A percentile compares a stretch with the other conserved stretches of the same genome.
phyloP scores from a whole-genome alignment of 2,329 filamentous ascomycete species.

The Sporothrix pallida region DNA sequence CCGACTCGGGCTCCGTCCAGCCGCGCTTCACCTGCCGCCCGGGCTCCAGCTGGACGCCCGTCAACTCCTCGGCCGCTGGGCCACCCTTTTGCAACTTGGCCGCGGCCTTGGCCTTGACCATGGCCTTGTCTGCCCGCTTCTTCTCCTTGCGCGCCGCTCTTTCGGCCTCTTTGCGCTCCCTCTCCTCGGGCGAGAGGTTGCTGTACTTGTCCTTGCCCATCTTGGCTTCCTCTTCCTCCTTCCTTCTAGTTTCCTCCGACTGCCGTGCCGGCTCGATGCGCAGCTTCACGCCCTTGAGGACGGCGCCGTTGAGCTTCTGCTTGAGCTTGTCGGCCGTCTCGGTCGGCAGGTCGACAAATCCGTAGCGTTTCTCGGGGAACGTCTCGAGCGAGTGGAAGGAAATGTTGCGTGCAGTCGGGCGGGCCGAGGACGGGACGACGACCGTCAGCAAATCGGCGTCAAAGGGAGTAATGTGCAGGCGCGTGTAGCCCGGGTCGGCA shows the following conservation, averaged over 20 bases:
- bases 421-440: conserved; percentile 71
- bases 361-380: conserved; percentile 89
- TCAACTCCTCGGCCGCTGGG: conserved; percentile 49
- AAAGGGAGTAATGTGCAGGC: conserved; percentile 89
- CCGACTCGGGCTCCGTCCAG: conserved; percentile 71
- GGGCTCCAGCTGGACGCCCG: conserved; percentile 73
- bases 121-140: conserved; percentile 34
- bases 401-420: conserved; percentile 73
- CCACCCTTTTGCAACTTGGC: conserved; percentile 42
- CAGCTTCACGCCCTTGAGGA: conserved; percentile 84
- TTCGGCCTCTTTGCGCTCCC: conserved; percentile 36
- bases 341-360: conserved; percentile 81
- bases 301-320: conserved; percentile 87
- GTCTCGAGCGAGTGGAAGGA: conserved; percentile 88
- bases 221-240: neutral
- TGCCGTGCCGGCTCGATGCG: conserved; percentile 74
- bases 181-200: conserved; percentile 20
- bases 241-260: too few species aligned
- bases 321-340: conserved; percentile 88
- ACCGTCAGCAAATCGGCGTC: conserved; percentile 74
- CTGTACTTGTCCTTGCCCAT: conserved; percentile 37
- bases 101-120: neutral
- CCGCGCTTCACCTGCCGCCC: conserved; percentile 84
- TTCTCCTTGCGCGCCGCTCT: conserved; percentile 36
- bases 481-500: conserved; percentile 48